Conservation (phyloP, 179 eudicot genomes). For the Carnegiea gigantea region DNA sequence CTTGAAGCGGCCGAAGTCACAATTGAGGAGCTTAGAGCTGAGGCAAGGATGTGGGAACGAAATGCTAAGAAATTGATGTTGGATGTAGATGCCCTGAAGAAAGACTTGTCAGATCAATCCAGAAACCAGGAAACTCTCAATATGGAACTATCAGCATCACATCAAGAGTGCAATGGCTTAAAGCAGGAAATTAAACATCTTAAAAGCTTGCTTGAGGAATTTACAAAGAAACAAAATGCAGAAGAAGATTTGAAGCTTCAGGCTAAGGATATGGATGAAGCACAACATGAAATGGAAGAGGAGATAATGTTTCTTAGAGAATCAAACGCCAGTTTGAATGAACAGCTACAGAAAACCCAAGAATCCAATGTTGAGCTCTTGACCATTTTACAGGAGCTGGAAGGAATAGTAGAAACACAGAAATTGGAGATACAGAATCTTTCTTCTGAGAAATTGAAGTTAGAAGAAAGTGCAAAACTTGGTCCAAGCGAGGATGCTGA, state of each 20-base stretch:
- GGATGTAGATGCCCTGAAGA: constrained; percentile 59
- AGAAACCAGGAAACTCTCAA: constrained; percentile 48
- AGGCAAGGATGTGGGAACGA: constrained; percentile 83
- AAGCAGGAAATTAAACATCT: constrained; percentile 60
- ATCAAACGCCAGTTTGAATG: constrained; percentile 52
- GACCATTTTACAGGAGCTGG: constrained; percentile 84
- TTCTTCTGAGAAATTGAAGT: constrained; percentile 41
- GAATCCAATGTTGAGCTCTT: constrained; percentile 88
- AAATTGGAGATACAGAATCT: constrained; percentile 69
- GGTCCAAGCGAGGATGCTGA: constrained; percentile 6
- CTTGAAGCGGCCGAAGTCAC: constrained; percentile 76
- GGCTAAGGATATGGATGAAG: constrained; percentile 36
- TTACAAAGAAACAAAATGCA: constrained; percentile 28
- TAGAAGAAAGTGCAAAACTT: constrained; percentile 27
- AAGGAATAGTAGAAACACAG: constrained; percentile 74
- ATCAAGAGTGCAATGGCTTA: constrained; percentile 45
- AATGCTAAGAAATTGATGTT: constrained; percentile 62
- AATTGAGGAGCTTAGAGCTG: constrained; percentile 65
- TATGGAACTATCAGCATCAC: constrained; percentile 72
- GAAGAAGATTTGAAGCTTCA: constrained; percentile 40
- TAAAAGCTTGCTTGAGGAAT: constrained; percentile 46
- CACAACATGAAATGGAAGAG: constrained; percentile 61
- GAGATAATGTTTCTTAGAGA: constrained; percentile 66
- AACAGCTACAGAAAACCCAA: constrained; percentile 70
- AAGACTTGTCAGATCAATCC: constrained; percentile 56